phyloP scores from a whole-genome alignment of 257 asterid species.

The Penstemon eatonii region DNA sequence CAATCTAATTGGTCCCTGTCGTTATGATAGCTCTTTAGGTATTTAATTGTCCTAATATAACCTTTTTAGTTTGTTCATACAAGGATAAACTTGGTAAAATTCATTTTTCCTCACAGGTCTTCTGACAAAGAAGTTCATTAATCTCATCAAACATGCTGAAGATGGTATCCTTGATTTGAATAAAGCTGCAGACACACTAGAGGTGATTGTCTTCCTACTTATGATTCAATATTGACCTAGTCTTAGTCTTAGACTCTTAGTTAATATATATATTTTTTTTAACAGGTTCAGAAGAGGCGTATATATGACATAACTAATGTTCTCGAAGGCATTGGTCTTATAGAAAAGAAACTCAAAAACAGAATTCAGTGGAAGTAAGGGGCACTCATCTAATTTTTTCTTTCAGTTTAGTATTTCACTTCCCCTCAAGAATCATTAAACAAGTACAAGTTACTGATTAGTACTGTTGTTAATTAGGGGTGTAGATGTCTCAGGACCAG shows the following conservation, averaged over 20 bases:
- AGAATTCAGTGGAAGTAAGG: slow-evolving; percentile 98
- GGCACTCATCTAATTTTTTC: slow-evolving; percentile 1
- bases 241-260: slow-evolving; percentile 28
- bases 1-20: slow-evolving; percentile 69
- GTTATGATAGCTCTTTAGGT: slow-evolving; percentile 98
- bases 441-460: slow-evolving; percentile 29
- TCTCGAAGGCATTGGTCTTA: slow-evolving; percentile 96
- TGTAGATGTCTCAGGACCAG: slow-evolving; percentile 72
- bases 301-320: slow-evolving; percentile 97
- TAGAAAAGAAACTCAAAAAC: slow-evolving; percentile 94
- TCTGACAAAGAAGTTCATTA: slow-evolving; percentile 86
- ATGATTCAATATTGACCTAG: slow-evolving; percentile 25
- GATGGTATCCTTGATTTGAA: slow-evolving; percentile 95
- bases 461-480: slow-evolving; percentile 58
- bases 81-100: slow-evolving; percentile 3
- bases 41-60: slow-evolving; percentile 14
- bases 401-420: slow-evolving; percentile 22
- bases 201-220: slow-evolving; percentile 46
- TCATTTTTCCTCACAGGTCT: slow-evolving; percentile 58
- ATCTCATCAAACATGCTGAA: slow-evolving; percentile 89
- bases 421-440: slow-evolving; percentile 20
- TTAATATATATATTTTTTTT: slow-evolving; percentile 31
- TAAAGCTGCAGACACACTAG: slow-evolving; percentile 91
- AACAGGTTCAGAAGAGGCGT: slow-evolving; percentile 97
- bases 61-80: slow-evolving; percentile 10